Evolutionary conservation across 1,284 basidiomycete genomes (phyloP), one percentile per base, ranked within the genome.

Genomic region (Ganoderma meredithae): DNA sequence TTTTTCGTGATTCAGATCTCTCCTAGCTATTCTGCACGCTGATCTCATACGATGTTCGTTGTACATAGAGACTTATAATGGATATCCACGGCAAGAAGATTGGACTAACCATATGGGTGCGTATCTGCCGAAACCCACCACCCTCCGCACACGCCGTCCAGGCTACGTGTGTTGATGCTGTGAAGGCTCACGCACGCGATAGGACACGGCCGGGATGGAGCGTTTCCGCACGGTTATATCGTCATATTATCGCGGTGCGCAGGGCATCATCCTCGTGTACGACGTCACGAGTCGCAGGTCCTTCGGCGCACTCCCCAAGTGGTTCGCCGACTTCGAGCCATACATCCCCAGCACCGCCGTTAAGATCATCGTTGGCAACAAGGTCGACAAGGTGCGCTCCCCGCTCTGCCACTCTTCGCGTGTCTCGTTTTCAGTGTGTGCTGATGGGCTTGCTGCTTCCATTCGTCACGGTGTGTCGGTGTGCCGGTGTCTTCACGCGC

Each of bases 311-410:
- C 87, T 99, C 17, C 92, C 95, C 15, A 86, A 90, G 65, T 99
- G 98, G 97, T 96, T 95, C 79, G 89, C 90, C 63, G 97, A 99
- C 79, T 90, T 99, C 12, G 95, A 98, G 76, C 97, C 95, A 31
- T 99, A 98, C 77, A 95, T 97, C 61, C 90, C 90, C 1, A 84
- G 85, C 27, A 90, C 92, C 9, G 95, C 98, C n/a, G 94, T 97
- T 62, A 95, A 96, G 86, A 95, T 99, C 75, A 87, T 99, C 36
- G 96, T 99, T 1, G 93, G 93, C 9, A 99, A 99, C 83, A 99
- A 99, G 81, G 86, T 97, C 5, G 97, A 99, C 83, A 97, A 96
- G 87, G 94, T 92, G 63, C 65, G 81, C 41, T 39, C 22, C 25
- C 6, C 10, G 15, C 33, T 36, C 43, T 4, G 2, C 10, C 36